phyloP scores from a whole-genome alignment of 495 filamentous ascomycete genomes.

The Lasiosphaeria ovina region DNA sequence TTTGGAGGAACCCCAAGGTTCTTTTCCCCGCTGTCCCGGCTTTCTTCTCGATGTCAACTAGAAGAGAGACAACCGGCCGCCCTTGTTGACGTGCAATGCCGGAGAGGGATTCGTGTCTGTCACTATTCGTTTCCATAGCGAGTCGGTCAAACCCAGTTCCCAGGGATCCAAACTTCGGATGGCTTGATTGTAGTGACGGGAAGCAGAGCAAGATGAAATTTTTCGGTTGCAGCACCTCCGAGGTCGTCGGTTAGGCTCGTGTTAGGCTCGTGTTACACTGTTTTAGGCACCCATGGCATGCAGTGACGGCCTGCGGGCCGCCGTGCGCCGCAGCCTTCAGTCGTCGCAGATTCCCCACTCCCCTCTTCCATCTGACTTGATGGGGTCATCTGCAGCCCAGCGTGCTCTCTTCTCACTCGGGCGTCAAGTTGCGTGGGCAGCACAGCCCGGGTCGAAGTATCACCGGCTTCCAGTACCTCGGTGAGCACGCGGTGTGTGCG shows the following conservation, averaged over 20 bases:
- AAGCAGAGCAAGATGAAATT: neutral
- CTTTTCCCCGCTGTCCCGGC: neutral
- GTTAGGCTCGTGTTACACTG: neutral
- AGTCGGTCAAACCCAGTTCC: neutral
- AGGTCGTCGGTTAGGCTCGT: neutral
- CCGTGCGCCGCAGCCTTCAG: neutral
- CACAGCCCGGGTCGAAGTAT: neutral
- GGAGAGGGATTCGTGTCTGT: neutral
- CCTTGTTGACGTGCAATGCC: slow-evolving; percentile 6
- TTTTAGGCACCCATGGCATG: neutral
- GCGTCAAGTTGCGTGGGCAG: neutral
- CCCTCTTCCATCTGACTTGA: neutral
- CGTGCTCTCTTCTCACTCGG: neutral
- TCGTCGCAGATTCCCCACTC: neutral
- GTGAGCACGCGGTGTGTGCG: no score
- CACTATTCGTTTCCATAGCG: neutral
- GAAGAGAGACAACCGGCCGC: slow-evolving; percentile 10
- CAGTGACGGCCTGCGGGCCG: no score
- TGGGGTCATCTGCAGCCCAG: neutral
- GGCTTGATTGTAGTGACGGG: neutral
- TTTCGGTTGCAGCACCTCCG: neutral
- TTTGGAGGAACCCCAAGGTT: neutral
- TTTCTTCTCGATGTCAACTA: slow-evolving; percentile 1
- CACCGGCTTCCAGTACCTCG: no score
- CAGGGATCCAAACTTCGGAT: neutral